These are phyloP conservation scores for Eucalyptus decipiens DNA, from an alignment of 345 rosid species.

Conservation along the genomic window DNA sequence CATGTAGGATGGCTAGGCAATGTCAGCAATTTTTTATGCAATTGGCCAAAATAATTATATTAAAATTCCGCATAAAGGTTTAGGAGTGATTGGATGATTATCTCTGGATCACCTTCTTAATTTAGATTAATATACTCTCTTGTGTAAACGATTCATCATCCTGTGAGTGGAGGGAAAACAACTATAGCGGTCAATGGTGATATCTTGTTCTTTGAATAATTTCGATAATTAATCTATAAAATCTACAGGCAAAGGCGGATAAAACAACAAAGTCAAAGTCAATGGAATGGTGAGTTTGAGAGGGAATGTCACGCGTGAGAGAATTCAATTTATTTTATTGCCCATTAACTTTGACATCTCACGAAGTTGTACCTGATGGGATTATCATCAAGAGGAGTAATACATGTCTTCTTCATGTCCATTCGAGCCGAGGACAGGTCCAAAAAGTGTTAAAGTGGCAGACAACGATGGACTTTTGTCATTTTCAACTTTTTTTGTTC, in stretches of 20 bases:
- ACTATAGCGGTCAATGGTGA: neutral
- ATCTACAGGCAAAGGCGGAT: neutral
- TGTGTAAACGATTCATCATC: neutral
- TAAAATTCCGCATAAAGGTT: neutral
- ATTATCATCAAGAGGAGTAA: neutral
- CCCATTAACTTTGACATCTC: neutral
- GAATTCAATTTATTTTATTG: slow-evolving; percentile 4
- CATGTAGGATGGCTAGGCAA: fast-evolving
- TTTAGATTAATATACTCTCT: neutral
- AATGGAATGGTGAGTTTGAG: neutral
- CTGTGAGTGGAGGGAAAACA: neutral
- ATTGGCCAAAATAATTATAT: neutral
- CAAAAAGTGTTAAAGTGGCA: neutral
- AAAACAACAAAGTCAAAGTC: neutral
- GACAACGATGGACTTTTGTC: neutral
- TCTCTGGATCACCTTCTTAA: neutral
- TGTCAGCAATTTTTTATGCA: neutral
- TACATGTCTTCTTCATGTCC: neutral
- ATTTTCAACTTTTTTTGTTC: neutral
- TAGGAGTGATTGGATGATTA: neutral
- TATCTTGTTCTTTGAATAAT: neutral
- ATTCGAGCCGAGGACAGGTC: neutral
- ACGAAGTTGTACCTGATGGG: neutral
- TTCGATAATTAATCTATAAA: neutral
- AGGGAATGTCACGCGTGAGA: neutral